Percentiles rank a stretch among this genome's conserved stretches.
phyloP scores from a whole-genome alignment of 257 asterid genomes.

The Nicotiana tabacum region DNA sequence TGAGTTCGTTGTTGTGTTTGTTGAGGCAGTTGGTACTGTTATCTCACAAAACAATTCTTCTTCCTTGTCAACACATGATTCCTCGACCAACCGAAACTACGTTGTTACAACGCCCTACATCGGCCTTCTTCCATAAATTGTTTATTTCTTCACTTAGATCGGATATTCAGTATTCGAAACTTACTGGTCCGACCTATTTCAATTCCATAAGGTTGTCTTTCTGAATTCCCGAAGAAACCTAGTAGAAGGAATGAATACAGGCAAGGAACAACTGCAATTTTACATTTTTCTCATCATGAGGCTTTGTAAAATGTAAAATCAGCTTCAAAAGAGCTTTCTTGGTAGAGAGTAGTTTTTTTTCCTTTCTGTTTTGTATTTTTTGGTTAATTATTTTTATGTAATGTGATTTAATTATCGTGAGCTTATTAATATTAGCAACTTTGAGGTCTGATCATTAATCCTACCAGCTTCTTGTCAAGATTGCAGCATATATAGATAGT shows the following conservation, averaged over 20 bases:
- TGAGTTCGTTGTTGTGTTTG: slow-evolving; percentile 34
- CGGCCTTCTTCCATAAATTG: slow-evolving; percentile 47
- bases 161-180: too few relatives aligned
- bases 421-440: not conserved
- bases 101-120: slow-evolving; percentile 33
- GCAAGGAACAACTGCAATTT: not conserved
- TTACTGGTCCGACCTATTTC: not conserved
- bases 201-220: not conserved
- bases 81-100: slow-evolving; percentile 5
- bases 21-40: slow-evolving; percentile 36
- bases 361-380: not conserved
- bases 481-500: not conserved
- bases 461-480: not conserved
- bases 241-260: not conserved
- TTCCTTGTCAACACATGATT: not conserved
- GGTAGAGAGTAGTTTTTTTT: not conserved
- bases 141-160: too few relatives aligned
- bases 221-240: not conserved
- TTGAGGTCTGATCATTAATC: not conserved
- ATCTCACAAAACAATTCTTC: slow-evolving; percentile 14
- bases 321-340: not conserved
- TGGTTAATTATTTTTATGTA: not conserved
- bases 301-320: not conserved
- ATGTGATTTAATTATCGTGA: not conserved
- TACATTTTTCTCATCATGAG: not conserved